Evolutionary conservation across 208 protist genomes (phyloP).

Genomic region (Trypanosomatidae sp.): DNA sequence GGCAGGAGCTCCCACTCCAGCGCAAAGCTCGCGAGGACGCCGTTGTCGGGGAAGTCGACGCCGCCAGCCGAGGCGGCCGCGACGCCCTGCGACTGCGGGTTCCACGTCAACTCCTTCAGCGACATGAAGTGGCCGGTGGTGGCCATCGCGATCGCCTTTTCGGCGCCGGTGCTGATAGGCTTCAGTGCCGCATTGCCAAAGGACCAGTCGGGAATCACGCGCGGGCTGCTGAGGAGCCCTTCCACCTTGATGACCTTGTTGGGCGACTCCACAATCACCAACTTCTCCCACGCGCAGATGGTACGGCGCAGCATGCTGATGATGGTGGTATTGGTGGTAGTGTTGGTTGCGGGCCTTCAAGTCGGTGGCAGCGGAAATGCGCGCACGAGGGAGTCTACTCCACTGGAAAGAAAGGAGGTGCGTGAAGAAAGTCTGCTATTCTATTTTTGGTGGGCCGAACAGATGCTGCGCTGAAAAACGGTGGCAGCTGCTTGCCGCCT

Average conservation of each 20-base stretch:
- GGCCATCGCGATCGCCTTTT: slow-evolving; percentile 81
- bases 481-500: no score
- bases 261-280: slow-evolving; percentile 92
- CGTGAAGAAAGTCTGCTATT: no score
- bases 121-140: slow-evolving; percentile 90
- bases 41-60: slow-evolving; percentile 58
- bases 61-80: not conserved
- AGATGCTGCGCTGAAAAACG: no score
- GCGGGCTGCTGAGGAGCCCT: slow-evolving; percentile 74
- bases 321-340: not conserved
- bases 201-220: slow-evolving; percentile 84
- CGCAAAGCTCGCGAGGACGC: slow-evolving; percentile 58
- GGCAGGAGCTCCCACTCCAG: slow-evolving; percentile 80
- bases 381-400: no score
- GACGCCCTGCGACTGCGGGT: slow-evolving; percentile 26
- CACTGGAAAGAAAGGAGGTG: no score
- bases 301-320: slow-evolving; percentile 49
- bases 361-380: no score
- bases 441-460: no score
- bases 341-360: not conserved
- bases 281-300: slow-evolving; percentile 56
- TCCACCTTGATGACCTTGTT: slow-evolving; percentile 93
- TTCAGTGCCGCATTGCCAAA: slow-evolving; percentile 49
- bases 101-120: slow-evolving; percentile 76
- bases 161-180: slow-evolving; percentile 47